These are phyloP conservation scores for Penicillium malachiteum DNA, from an alignment of 495 filamentous ascomycete genomes.

Conservation along the genomic window DNA sequence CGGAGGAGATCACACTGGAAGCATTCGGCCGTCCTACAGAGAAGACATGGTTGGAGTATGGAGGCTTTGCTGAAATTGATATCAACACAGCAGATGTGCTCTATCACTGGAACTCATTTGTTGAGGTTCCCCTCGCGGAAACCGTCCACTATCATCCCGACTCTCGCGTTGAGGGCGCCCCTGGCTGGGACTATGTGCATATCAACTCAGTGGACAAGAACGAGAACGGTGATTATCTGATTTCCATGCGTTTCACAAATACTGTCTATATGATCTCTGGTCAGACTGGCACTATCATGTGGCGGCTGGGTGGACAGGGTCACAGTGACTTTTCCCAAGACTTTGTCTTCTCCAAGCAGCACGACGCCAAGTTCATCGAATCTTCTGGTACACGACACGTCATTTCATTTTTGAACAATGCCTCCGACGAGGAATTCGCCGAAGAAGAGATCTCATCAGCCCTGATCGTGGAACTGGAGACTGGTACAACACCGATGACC, in stretches of 20 bases:
- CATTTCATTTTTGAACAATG: slow-evolving; percentile 56
- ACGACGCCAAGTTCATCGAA: slow-evolving; percentile 54
- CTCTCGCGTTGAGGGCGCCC: slow-evolving; percentile 15
- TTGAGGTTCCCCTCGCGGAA: slow-evolving; percentile 35
- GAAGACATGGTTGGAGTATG: slow-evolving; percentile 30
- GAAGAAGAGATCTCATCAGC: slow-evolving; percentile 49
- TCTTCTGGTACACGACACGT: slow-evolving; percentile 40
- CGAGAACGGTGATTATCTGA: slow-evolving; percentile 52
- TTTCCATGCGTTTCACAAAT: slow-evolving; percentile 56
- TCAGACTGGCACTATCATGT: slow-evolving; percentile 54
- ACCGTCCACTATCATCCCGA: slow-evolving; percentile 18
- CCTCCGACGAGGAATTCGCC: slow-evolving; percentile 41
- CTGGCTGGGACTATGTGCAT: slow-evolving; percentile 59
- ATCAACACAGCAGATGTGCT: slow-evolving; percentile 37
- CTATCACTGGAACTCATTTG: slow-evolving; percentile 45
- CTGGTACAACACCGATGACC: slow-evolving; percentile 40
- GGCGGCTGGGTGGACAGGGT: slow-evolving; percentile 51
- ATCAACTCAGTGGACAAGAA: slow-evolving; percentile 62
- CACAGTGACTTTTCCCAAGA: slow-evolving; percentile 38
- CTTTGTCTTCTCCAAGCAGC: slow-evolving; percentile 59
- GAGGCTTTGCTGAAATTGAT: slow-evolving; percentile 44
- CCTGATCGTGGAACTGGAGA: slow-evolving; percentile 52
- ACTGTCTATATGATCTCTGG: slow-evolving; percentile 59
- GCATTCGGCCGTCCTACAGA: slow-evolving; percentile 34
- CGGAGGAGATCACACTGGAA: slow-evolving; percentile 36